Evolutionary conservation across 2,329 filamentous ascomycete genomes (phyloP).

Genomic region (Trichoderma endophyticum): DNA sequence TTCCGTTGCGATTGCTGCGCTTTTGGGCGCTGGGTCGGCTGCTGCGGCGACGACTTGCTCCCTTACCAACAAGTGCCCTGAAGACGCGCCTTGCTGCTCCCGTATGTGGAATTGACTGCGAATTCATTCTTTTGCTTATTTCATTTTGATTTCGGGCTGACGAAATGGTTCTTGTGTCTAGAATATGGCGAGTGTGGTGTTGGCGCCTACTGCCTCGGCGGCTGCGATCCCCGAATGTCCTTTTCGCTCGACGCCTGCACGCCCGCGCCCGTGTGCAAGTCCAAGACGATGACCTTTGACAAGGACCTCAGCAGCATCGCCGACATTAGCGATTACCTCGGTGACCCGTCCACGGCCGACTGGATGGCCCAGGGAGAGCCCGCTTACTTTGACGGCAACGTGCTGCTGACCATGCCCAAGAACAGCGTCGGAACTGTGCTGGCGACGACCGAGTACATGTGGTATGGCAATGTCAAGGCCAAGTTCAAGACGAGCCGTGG

Average conservation of each 20-base stretch:
- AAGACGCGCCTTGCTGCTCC: conserved; percentile 72
- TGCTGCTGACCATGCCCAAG: conserved; percentile 86
- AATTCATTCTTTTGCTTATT: neutral
- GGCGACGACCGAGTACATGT: conserved; percentile 81
- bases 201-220: conserved; percentile 92
- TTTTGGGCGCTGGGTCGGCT: conserved; percentile 33
- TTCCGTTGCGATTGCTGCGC: conserved; percentile 30
- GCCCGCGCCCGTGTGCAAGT: conserved; percentile 77
- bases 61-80: conserved; percentile 61
- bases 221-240: conserved; percentile 86
- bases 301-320: conserved; percentile 62
- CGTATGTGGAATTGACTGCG: conserved; percentile 53
- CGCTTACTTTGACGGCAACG: conserved; percentile 61
- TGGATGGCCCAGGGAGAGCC: conserved; percentile 87
- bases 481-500: conserved; percentile 81
- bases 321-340: conserved; percentile 78
- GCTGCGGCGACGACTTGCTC: conserved; percentile 42
- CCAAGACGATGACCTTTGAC: conserved; percentile 69
- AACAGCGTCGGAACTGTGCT: conserved; percentile 84
- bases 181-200: conserved; percentile 92
- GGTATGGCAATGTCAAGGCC: conserved; percentile 92
- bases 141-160: neutral
- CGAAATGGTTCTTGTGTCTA: conserved; percentile 34
- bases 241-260: conserved; percentile 80
- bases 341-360: conserved; percentile 73